Conservation (phyloP, 306 rosid species). For the Canavalia gladiata region DNA sequence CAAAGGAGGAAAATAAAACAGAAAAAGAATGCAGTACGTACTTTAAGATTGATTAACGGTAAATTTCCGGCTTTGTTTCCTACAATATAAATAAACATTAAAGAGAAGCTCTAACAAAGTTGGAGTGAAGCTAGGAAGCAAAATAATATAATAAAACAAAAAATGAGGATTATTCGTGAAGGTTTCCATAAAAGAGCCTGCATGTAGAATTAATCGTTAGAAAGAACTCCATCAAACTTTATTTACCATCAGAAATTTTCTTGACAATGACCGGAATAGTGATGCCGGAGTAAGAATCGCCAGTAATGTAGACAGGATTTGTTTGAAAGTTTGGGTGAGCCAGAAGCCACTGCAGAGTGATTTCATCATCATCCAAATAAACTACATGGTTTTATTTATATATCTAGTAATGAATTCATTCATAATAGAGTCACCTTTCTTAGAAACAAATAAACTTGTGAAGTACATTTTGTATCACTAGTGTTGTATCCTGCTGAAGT, state of each 20-base stretch:
- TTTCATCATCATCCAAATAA: background rate
- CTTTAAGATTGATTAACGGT: constrained; percentile 33
- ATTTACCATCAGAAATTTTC: constrained; percentile 43
- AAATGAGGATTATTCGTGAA: background rate
- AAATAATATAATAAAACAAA: background rate
- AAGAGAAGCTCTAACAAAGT: background rate
- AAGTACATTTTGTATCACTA: constrained; percentile 29
- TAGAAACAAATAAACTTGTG: constrained; percentile 39
- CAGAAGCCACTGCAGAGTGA: constrained; percentile 45
- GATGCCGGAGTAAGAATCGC: constrained; percentile 47
- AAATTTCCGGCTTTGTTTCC: constrained; percentile 10
- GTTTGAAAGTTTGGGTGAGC: constrained; percentile 33
- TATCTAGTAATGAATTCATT: background rate
- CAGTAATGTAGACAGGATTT: constrained; percentile 41
- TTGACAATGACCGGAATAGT: constrained; percentile 37
- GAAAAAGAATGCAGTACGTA: background rate
- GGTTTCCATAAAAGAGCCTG: background rate
- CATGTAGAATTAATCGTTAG: background rate
- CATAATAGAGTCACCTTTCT: constrained; percentile 43
- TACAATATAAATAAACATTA: background rate
- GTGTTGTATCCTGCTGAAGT: constrained; percentile 42
- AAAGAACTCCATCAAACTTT: constrained; percentile 1
- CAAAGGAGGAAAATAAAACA: background rate
- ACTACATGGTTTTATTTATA: too few species aligned
- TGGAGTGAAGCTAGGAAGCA: too few species aligned